These are phyloP conservation scores for Botryotinia convoluta DNA, from an alignment of 2,329 filamentous ascomycete genomes.

Conservation along the genomic window DNA sequence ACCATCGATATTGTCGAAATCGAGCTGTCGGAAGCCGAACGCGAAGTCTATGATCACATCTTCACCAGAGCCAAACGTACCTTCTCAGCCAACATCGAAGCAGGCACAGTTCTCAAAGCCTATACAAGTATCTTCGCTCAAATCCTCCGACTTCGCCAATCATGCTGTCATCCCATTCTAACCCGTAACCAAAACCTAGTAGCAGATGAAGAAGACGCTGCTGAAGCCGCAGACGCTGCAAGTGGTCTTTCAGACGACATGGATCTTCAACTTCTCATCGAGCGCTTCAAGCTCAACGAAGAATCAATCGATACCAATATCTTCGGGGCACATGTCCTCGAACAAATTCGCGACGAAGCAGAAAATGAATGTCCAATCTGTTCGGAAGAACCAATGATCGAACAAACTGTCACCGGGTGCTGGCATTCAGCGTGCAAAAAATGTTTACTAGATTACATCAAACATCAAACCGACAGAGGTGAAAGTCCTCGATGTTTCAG, in stretches of 20 bases:
- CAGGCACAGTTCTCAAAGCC: constrained; percentile 89
- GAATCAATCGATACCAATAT: constrained; percentile 60
- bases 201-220: constrained; percentile 83
- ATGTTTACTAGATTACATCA: constrained; percentile 86
- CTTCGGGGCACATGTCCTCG: constrained; percentile 83
- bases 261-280: constrained; percentile 84
- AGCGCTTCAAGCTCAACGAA: constrained; percentile 73
- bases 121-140: constrained; percentile 98
- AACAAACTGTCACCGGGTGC: constrained; percentile 91
- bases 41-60: constrained; percentile 90
- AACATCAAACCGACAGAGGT: constrained; percentile 76
- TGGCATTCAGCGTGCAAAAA: constrained; percentile 98
- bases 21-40: constrained; percentile 78
- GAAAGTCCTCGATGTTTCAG: constrained; percentile 82
- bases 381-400: constrained; percentile 90
- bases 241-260: constrained; percentile 91
- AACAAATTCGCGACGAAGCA: constrained; percentile 87
- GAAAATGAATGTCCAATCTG: constrained; percentile 92
- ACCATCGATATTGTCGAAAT: constrained; percentile 83
- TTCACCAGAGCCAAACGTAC: constrained; percentile 78
- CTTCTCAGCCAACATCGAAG: constrained; percentile 82
- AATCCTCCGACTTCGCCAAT: constrained; percentile 86
- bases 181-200: constrained; percentile 82
- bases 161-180: constrained; percentile 88
- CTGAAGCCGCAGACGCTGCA: constrained; percentile 70